Base-by-base conservation (phyloP, 768 basidiomycete genomes). In the Mycena vitilis region DNA sequence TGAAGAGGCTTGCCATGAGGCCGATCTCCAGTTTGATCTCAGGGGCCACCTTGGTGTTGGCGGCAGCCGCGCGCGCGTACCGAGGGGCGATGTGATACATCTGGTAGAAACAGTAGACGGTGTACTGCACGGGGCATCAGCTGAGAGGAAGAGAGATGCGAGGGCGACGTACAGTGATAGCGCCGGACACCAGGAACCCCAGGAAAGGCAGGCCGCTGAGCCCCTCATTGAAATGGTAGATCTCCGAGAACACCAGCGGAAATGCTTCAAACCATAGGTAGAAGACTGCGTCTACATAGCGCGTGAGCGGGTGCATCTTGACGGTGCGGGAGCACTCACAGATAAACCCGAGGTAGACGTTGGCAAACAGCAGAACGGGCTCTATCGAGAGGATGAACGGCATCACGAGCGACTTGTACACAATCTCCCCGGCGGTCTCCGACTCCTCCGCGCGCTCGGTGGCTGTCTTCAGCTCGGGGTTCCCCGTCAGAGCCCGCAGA, bases 221-320 rank as follows among this genome's bases (percentile, higher is more conserved):
- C 4, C 77, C 78, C n/a, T 76, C 71, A 47, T 72, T 75, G 75
- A 79, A 80, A 16, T 75, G 74, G 55, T 80, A 79, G 62, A 77
- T 75, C 23, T 68, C 77, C 57, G 69, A 59, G 66, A 79, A 81
- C n/a, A 80, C 79, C 56, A 79, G 53, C 0, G 76, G 75, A 63
- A 81, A 80, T 1, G 78, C 76, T 62, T 79, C 76, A 59, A 79
- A 79, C 78, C 76, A 81, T 25, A 79, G 71, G 71, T 78, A 77
- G 22, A 78, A 73, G 36, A 79, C 59, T 13, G 74, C 78, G 65
- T 79, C 72, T 69, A 15, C 6, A 18, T 0, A 48, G 16, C 6
- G 44, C 9, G 15, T 34, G n/a, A 45, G 45, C n/a, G 16, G 5
- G 20, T 3, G 45, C 10, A 34, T 38, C 30, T 47, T 20, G 6